Evolutionary conservation across 2,329 filamentous ascomycete genomes (phyloP), one percentile per base, ranked within the genome.

Genomic region (Fusarium agapanthi): DNA sequence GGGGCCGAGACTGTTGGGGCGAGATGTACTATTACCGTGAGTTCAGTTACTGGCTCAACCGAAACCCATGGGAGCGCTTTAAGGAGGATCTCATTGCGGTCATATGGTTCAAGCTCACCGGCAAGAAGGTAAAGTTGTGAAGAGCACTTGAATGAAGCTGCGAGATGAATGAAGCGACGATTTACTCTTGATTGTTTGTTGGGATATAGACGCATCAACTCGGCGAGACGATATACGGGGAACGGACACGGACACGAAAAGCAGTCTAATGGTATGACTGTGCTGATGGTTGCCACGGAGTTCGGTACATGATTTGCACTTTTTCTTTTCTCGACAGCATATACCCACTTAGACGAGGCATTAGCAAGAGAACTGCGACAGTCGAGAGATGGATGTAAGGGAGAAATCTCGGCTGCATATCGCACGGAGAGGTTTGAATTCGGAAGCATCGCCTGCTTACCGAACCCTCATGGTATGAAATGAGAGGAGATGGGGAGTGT

Each of bases 21-120:
- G 96, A 99, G 84, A 98, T 99, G 91, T 97, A 97, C 84, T 92
- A 93, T 81, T 99, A 95, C 84, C 93, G 95, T 58, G 91, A 97
- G 81, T 88, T 97, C 79, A 97, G 94, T 85, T 95, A 97, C 81
- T 91, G 91, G 82, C 88, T 98, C 70, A 98, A 98, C 85, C 90
- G 94, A 57, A 93, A 90, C 56, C 87, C 84, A 61, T 98, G 94
- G 94, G 93, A 97, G 84, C 84, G 84, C 32, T 92, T 92, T 83
- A 92, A 92, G 85, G 90, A 92, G 79, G 90, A 92, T 71, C 79
- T 91, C 24, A 77, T 92, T 22, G 88, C 89, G 35, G 83, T 87
- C 50, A 80, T 89, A 65, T 91, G 89, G 88, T 89, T 85, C 80
- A 91, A 91, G 81, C 77, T 92, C 50, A 91, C 89, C 1, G 90